Conservation (phyloP, 2,329 filamentous ascomycete genomes). For the Mollisiaceae sp. region DNA sequence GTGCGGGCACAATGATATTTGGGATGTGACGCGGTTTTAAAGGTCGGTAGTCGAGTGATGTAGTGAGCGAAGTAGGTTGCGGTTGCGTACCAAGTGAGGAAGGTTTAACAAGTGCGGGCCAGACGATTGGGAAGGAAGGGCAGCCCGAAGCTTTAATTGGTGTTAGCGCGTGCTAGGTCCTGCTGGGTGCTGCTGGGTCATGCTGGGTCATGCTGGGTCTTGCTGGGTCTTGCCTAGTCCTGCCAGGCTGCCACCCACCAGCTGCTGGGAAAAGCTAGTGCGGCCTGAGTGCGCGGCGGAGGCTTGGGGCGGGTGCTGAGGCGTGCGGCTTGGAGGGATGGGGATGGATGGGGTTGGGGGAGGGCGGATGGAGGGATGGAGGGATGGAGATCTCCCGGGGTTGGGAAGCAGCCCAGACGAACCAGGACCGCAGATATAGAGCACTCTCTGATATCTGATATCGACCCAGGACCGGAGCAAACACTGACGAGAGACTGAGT, state of each 20-base stretch:
- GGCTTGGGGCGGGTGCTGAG: too few relatives aligned
- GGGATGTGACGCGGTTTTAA: not conserved
- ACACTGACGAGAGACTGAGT: too few relatives aligned
- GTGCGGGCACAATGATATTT: not conserved
- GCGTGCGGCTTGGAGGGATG: not conserved
- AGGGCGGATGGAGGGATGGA: too few relatives aligned
- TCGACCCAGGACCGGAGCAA: too few relatives aligned
- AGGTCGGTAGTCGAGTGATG: not conserved
- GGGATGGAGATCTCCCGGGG: slow-evolving; percentile 19
- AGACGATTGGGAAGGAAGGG: not conserved
- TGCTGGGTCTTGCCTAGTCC: too few relatives aligned
- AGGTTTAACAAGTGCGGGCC: slow-evolving; percentile 7
- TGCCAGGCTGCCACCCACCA: too few relatives aligned
- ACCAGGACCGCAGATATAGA: not conserved
- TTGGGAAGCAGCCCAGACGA: not conserved
- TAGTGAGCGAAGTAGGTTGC: not conserved
- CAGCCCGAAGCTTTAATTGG: slow-evolving; percentile 7
- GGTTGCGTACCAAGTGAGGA: not conserved
- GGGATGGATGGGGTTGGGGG: not conserved
- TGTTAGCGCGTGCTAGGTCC: not conserved
- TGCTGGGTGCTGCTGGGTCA: too few relatives aligned
- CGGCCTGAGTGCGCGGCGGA: too few relatives aligned
- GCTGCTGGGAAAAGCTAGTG: too few relatives aligned
- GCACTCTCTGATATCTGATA: not conserved
- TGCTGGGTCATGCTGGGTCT: too few relatives aligned